A percentile compares a stretch with the other conserved stretches of the same genome.
These are phyloP conservation scores for Panaeolus papilionaceus DNA, from an alignment of 768 basidiomycete genomes.

Conservation along the genomic window DNA sequence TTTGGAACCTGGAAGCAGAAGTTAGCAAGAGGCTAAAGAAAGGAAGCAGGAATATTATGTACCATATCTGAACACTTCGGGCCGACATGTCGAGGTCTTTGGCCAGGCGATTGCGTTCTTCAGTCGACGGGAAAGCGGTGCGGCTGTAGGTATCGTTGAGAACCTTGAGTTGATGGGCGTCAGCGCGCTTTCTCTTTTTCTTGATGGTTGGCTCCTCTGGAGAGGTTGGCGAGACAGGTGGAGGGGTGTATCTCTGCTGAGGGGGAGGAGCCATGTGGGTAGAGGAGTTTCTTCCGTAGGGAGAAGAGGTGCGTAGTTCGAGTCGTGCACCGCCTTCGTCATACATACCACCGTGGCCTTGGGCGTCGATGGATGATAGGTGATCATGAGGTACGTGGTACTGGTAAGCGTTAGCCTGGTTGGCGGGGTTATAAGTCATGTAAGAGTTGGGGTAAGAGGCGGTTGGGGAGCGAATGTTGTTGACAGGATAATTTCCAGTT, in stretches of 20 bases:
- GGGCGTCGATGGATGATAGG: constrained; percentile 37
- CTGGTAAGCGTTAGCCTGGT: constrained; percentile 44
- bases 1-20: constrained; percentile 73
- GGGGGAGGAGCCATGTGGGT: constrained; percentile 41
- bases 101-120: constrained; percentile 80
- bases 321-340: constrained; percentile 37
- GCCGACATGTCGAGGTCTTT: constrained; percentile 84
- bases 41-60: constrained; percentile 30
- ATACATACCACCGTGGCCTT: constrained; percentile 35
- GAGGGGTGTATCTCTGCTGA: constrained; percentile 55
- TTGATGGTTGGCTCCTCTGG: constrained; percentile 76
- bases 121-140: constrained; percentile 88
- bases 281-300: constrained; percentile 46
- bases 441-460: constrained; percentile 66
- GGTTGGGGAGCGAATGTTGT: constrained; percentile 67
- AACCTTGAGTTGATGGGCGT: constrained; percentile 78
- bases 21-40: constrained; percentile 29
- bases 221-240: constrained; percentile 53
- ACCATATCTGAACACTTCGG: constrained; percentile 90
- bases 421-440: constrained; percentile 48
- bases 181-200: constrained; percentile 88
- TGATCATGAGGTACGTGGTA: constrained; percentile 48
- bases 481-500: constrained; percentile 41
- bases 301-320: constrained; percentile 50
- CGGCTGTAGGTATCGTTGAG: constrained; percentile 82